A percentile compares a stretch with the other conserved stretches of the same genome.
These are phyloP conservation scores for Massospora cicadina DNA, from an alignment of 371 early-diverging fungal genomes.

Conservation along the genomic window DNA sequence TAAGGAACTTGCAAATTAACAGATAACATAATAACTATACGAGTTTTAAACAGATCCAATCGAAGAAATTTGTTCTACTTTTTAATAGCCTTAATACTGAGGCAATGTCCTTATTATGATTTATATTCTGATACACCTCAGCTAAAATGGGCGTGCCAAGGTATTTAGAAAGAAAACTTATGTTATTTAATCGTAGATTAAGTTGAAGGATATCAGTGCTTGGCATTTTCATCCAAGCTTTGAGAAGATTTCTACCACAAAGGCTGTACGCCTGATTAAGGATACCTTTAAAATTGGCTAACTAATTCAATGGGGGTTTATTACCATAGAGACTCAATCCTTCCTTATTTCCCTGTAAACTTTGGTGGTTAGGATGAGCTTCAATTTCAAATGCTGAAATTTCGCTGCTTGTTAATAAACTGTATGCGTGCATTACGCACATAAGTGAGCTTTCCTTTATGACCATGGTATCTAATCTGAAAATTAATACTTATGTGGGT, in stretches of 20 bases:
- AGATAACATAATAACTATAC: neutral
- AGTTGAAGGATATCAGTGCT: neutral
- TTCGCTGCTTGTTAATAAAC: neutral
- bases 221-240: conserved; percentile 1
- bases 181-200: neutral
- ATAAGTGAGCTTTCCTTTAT: neutral
- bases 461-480: neutral
- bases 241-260: neutral
- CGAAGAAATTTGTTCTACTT: neutral
- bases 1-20: neutral
- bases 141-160: neutral
- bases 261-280: conserved; percentile 1
- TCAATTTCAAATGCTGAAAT: conserved; percentile 1
- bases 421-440: neutral
- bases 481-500: neutral
- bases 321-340: conserved; percentile 3
- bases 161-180: neutral
- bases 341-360: conserved; percentile 1
- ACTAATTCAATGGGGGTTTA: neutral
- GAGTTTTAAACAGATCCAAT: neutral
- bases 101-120: neutral
- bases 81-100: neutral
- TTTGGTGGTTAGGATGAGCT: neutral
- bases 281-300: neutral
- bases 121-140: neutral